Base-by-base conservation (phyloP, 1,139 yeast genomes). In the Sugiyamaella neomexicana region DNA sequence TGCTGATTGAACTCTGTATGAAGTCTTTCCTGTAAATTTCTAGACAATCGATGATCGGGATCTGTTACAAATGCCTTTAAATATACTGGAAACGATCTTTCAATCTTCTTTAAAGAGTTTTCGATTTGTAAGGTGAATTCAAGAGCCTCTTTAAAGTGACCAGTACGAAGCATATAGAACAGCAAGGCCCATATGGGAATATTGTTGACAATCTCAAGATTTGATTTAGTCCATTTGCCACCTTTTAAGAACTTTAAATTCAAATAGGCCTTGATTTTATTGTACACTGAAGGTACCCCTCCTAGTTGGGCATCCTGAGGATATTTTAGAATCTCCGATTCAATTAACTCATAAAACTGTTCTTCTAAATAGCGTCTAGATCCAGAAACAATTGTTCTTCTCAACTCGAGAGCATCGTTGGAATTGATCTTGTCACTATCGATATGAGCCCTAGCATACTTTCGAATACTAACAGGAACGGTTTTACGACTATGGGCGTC, bases 161-260 rank as follows among this genome's bases (percentile, higher is more conserved):
- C 99, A 6, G 93, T 83, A 65, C 99, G 83, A 54, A 93, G 71
- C 62, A 93, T 76, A 69, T 88, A 91, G 67, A 86, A 95, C 5
- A 93, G 73, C 51, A 90, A 74, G 0, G 97, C 96, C 99, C 99
- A 93, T 17, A 93, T 80, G 3, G 98, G 98, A 1, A 81, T 76
- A 10, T 91, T 91, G 70, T 93, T 91, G 25, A 89, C 83, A 55
- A 83, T 73, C 38, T 84, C 79, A 50, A 85, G 62, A 55, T 79
- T 78, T 8, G 76, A 72, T 44, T 77, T 64, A 49, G 74, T 75
- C 83, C 85, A 82, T 36, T 74, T 69, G 10, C 78, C 79, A 54
- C 74, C 74, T 52, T 66, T 63, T 49, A 58, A 55, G 58, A 68
- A 71, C 51, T 66, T 77, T 69, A 67, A 70, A 62, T 64, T 85